Evolutionary conservation across 495 filamentous ascomycete species (phyloP).

Genomic region (Aspergillus saccharolyticus): DNA sequence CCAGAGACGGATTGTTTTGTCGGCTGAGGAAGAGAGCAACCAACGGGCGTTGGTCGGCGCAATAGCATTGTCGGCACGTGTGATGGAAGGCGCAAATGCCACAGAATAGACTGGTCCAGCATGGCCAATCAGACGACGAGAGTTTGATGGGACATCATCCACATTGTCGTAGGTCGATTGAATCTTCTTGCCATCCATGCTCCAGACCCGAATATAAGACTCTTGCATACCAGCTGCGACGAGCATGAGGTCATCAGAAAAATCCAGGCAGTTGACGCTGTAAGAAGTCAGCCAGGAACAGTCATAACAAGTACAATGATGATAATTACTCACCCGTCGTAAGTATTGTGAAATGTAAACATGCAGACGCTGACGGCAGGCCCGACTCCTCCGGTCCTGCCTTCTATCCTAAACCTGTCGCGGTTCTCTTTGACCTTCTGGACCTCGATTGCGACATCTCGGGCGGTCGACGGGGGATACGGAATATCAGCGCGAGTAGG

Average conservation of each 20-base stretch:
- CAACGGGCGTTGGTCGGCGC: constrained; percentile 62
- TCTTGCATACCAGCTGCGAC: constrained; percentile 84
- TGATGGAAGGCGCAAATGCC: constrained; percentile 78
- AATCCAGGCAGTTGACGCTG: constrained; percentile 87
- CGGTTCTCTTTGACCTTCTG: constrained; percentile 91
- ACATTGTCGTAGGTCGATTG: constrained; percentile 39
- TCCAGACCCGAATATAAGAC: constrained; percentile 94
- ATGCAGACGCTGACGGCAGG: constrained; percentile 82
- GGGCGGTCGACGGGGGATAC: constrained; percentile 74
- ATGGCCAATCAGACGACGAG: constrained; percentile 85
- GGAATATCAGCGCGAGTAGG: constrained; percentile 74
- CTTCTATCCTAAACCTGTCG: constrained; percentile 79
- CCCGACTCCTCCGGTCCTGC: constrained; percentile 72
- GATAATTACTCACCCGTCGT: constrained; percentile 60
- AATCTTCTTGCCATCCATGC: constrained; percentile 69
- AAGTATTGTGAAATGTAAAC: constrained; percentile 96
- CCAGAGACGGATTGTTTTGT: constrained; percentile 87
- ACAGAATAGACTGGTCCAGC: constrained; percentile 82
- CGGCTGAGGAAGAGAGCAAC: constrained; percentile 81
- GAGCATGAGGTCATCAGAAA: constrained; percentile 80
- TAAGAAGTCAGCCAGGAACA: constrained; percentile 19
- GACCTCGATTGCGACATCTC: constrained; percentile 90
- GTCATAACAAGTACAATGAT: background rate
- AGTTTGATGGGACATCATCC: constrained; percentile 47
- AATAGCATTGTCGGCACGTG: constrained; percentile 40